A percentile compares a stretch with the other conserved stretches of the same genome.
phyloP scores from a whole-genome alignment of 129 eudicot genomes.

The Tanacetum coccineum region DNA sequence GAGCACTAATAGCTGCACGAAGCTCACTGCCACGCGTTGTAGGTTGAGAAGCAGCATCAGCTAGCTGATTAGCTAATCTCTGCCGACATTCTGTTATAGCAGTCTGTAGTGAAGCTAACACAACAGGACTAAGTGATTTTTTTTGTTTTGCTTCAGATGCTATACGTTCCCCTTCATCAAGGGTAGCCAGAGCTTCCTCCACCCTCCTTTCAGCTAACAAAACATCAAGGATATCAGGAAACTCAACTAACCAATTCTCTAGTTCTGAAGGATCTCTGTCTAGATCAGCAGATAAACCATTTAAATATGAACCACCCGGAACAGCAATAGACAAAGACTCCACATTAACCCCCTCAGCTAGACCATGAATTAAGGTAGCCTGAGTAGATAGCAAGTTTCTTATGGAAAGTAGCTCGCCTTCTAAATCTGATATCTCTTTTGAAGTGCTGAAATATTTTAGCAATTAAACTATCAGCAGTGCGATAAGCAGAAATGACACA shows the following conservation, averaged over 20 bases:
- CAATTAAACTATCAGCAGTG: constrained; percentile 18
- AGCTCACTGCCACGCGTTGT: constrained; percentile 98
- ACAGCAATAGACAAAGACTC: constrained; percentile 50
- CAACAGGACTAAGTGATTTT: constrained; percentile 42
- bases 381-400: constrained; percentile 96
- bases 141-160: constrained; percentile 78
- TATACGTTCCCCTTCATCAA: constrained; percentile 83
- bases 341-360: constrained; percentile 88
- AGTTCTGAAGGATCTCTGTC: constrained; percentile 75
- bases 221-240: constrained; percentile 94
- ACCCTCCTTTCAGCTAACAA: constrained; percentile 96
- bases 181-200: constrained; percentile 81
- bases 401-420: constrained; percentile 96
- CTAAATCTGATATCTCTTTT: constrained; percentile 99
- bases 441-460: constrained; percentile 61
- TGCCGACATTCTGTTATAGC: constrained; percentile 73
- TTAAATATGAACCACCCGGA: constrained; percentile 49
- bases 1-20: constrained; percentile 88
- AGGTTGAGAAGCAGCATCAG: constrained; percentile 97
- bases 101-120: constrained; percentile 51
- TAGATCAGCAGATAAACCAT: constrained; percentile 42
- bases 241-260: constrained; percentile 84
- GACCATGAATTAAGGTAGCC: constrained; percentile 79
- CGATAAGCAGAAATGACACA: neutral
- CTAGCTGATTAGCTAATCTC: constrained; percentile 95